Percentiles rank a stretch among this genome's conserved stretches.
These are phyloP conservation scores for Musa beccarii DNA, from an alignment of 176 grass and related monocot species.

Conservation along the genomic window DNA sequence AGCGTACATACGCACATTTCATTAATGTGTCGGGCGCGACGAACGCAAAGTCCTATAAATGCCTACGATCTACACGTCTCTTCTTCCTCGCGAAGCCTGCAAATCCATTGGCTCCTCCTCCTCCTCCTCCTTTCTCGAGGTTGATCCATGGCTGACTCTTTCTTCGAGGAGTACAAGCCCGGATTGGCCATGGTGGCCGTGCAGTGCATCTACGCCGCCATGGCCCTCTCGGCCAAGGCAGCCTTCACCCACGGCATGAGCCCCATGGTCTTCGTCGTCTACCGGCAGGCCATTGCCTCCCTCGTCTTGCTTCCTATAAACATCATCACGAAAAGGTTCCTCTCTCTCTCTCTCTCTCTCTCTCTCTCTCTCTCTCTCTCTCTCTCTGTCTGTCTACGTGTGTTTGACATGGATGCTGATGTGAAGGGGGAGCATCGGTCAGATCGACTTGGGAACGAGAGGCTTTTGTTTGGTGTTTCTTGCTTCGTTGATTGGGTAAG, in stretches of 20 bases:
- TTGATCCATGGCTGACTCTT: no score
- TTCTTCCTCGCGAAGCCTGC: no score
- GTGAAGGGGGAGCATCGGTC: constrained; percentile 35
- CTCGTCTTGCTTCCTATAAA: constrained; percentile 29
- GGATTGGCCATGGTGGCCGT: constrained; percentile 52
- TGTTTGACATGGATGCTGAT: not conserved
- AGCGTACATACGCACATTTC: no score
- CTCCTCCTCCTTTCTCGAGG: no score
- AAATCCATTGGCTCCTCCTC: no score
- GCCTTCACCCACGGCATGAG: constrained; percentile 51
- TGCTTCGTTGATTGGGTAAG: constrained; percentile 59
- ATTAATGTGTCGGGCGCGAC: no score
- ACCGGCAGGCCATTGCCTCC: constrained; percentile 51
- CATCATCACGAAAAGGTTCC: constrained; percentile 29
- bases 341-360: constrained; percentile 17
- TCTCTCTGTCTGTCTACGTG: not conserved
- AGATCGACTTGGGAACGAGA: constrained; percentile 21
- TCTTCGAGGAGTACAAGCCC: constrained; percentile 47
- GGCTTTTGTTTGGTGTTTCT: constrained; percentile 59
- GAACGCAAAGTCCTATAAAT: no score
- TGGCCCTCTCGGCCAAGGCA: constrained; percentile 49
- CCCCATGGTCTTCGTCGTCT: constrained; percentile 76
- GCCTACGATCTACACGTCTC: no score
- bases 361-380: not conserved
- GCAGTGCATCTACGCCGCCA: constrained; percentile 63